A percentile compares a stretch with the other conserved stretches of the same genome.
Evolutionary conservation across 352 stramenopile species (phyloP).

Genomic region (Pythium sp.): DNA sequence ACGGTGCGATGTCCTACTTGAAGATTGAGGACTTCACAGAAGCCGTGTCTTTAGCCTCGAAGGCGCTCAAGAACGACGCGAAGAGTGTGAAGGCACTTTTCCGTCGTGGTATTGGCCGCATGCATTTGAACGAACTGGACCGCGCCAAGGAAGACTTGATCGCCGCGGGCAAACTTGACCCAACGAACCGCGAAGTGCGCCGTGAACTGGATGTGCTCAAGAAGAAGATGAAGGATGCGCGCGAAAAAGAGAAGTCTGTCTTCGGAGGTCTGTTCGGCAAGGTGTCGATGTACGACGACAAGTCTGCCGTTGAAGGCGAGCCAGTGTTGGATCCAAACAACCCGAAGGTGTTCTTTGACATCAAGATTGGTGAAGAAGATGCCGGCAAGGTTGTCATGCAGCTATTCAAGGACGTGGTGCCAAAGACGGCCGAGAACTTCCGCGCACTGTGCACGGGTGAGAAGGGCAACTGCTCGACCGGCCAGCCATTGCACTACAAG

Average conservation of each 20-base stretch:
- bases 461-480: conserved; percentile 85
- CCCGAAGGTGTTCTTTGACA: conserved; percentile 98
- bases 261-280: conserved; percentile 97
- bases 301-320: conserved; percentile 78
- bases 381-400: conserved; percentile 94
- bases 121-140: conserved; percentile 84
- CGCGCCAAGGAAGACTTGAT: conserved; percentile 85
- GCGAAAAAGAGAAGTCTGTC: conserved; percentile 94
- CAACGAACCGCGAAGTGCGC: conserved; percentile 79
- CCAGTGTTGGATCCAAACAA: conserved; percentile 79
- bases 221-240: conserved; percentile 87
- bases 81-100: conserved; percentile 86
- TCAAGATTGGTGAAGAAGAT: conserved; percentile 90
- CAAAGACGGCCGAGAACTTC: conserved; percentile 99
- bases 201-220: conserved; percentile 77
- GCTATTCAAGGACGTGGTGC: conserved; percentile 94
- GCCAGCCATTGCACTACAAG: conserved; percentile 96
- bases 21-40: conserved; percentile 91
- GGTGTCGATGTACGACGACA: conserved; percentile 97
- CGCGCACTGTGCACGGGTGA: conserved; percentile 97
- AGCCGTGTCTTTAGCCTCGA: conserved; percentile 71
- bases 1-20: conserved; percentile 94
- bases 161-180: conserved; percentile 78
- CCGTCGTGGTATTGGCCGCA: conserved; percentile 77
- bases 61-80: conserved; percentile 82